Base-by-base conservation (phyloP, 352 stramenopile species). In the Globisporangium parvum region DNA sequence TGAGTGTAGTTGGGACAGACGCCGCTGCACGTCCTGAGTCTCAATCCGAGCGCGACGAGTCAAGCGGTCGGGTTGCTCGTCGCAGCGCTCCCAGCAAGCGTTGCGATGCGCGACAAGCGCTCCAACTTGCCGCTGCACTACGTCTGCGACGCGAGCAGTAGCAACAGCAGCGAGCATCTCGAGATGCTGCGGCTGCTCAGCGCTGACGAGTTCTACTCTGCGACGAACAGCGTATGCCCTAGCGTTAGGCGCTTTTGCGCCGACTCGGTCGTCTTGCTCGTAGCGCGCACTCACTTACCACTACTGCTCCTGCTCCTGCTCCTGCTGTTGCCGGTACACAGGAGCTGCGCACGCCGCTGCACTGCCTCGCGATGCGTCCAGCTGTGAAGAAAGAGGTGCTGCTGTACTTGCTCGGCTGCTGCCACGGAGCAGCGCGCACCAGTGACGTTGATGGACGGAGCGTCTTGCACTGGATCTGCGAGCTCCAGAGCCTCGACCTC, bases 391-490 rank as follows among this genome's bases (percentile, higher is more conserved):
- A 63, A 46, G 51, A 63, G 15, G 47, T 62, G 2, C 67, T 85
- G 23, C 24, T 72, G n/a, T 61, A 77, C 39, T 59, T 85, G 8
- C 53, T 88, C 9, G 49, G 62, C 14, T 65, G 45, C 4, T 79
- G 63, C 18, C 61, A 69, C 0, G 63, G 67, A 24, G 65, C 74
- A 21, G 33, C 24, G 37, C n/a, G n/a, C 17, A 49, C 33, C 9
- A 28, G 33, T 21, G 9, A 6, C 49, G n/a, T 37, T n/a, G 63
- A 69, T 17, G 67, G 67, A 17, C 67, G 77, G n/a, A 80, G 65
- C 31, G 58, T 78, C 28, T 48, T 90, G 3, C 80, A 90, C 35
- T 88, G 71, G 73, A 42, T 80, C 18, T 87, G 77, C 37, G 77
- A 83, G 14, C 48, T 44, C 14, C 49, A 60, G 4, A 58, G 65